Base-by-base conservation (phyloP, 331 rosid species). In the Pyracantha coccinea region DNA sequence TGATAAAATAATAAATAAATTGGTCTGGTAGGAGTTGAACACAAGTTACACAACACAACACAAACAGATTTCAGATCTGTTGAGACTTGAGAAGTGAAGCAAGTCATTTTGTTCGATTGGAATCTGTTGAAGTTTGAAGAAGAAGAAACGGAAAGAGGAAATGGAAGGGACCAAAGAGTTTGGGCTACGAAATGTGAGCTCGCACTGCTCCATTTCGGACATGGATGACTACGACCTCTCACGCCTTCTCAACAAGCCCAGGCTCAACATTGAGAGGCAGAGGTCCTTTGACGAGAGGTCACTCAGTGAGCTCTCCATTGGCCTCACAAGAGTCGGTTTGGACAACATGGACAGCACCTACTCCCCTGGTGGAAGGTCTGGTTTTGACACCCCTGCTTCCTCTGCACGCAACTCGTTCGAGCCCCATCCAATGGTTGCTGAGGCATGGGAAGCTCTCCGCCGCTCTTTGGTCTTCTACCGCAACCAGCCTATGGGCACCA, bases 381-480 rank as follows among this genome's bases (percentile, higher is more conserved):
- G 98, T 24, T 90, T 84, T n/a, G 82, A 94, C 69, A 91, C 98
- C 0, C 98, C 98, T 4, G 95, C 87, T 66, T 94, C 98, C 0
- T 91, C 98, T 13, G 41, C 94, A n/a, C 91, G 97, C 58, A 87
- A 87, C 86, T 91, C 98, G 1, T 94, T 94, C 29, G 98, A 94
- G 88, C 96, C 98, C 54, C 98, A 94, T 32, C 98, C 98, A 1
- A 94, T 94, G 97, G 90, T 94, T 4, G 98, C 95, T 11, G 97
- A 94, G 79, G 98, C 98, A 23, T 94, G 98, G 98, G 98, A 94
- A 28, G 90, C 97, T 47, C 89, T 94, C 50, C 88, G 98, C 24
- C 89, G 84, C 58, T 94, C 98, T 77, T 74, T 94, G 69, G 98
- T 94, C 72, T 13, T 84, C 88, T 90, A 87, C 20, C 91, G 90